These are phyloP conservation scores for Clavariopsis aquatica DNA, from an alignment of 495 filamentous ascomycete species.

Conservation along the genomic window DNA sequence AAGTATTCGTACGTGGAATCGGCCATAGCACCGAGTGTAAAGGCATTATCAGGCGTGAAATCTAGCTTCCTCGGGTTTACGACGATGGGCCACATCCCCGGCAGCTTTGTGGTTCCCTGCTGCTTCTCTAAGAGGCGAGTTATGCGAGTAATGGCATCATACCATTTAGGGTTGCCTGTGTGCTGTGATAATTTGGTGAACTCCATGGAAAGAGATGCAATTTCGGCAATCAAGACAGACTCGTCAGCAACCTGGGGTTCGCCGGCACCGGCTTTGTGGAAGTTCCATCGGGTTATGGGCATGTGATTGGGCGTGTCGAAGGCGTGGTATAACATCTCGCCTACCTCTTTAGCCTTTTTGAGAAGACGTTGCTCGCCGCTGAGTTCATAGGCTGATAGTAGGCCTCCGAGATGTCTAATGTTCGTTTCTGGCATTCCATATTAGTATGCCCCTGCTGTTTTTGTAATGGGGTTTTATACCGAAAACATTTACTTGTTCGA, in stretches of 20 bases:
- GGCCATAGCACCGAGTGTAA: slow-evolving; percentile 45
- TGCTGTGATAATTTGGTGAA: slow-evolving; percentile 46
- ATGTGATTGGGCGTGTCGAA: slow-evolving; percentile 49
- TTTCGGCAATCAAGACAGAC: slow-evolving; percentile 49
- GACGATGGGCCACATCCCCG: slow-evolving; percentile 48
- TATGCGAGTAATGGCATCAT: slow-evolving; percentile 44
- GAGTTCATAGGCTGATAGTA: slow-evolving; percentile 46
- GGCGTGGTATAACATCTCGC: slow-evolving; percentile 46
- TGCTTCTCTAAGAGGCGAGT: slow-evolving; percentile 41
- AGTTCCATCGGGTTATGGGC: slow-evolving; percentile 57
- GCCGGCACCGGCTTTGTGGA: slow-evolving; percentile 46
- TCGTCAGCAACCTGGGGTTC: slow-evolving; percentile 48
- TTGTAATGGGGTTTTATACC: background rate
- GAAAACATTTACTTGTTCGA: slow-evolving; percentile 45
- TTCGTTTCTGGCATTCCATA: slow-evolving; percentile 40
- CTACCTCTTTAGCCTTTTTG: slow-evolving; percentile 45
- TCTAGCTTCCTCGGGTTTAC: slow-evolving; percentile 45
- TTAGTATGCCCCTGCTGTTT: background rate
- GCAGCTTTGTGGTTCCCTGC: slow-evolving; percentile 44
- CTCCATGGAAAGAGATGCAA: slow-evolving; percentile 47
- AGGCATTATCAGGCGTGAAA: slow-evolving; percentile 48
- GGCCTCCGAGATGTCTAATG: slow-evolving; percentile 47
- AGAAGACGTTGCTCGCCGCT: slow-evolving; percentile 43
- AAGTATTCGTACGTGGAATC: slow-evolving; percentile 49
- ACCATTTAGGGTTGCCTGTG: slow-evolving; percentile 45